Base-by-base conservation (phyloP, 2,329 filamentous ascomycete species). In the Cladophialophora chaetospira region DNA sequence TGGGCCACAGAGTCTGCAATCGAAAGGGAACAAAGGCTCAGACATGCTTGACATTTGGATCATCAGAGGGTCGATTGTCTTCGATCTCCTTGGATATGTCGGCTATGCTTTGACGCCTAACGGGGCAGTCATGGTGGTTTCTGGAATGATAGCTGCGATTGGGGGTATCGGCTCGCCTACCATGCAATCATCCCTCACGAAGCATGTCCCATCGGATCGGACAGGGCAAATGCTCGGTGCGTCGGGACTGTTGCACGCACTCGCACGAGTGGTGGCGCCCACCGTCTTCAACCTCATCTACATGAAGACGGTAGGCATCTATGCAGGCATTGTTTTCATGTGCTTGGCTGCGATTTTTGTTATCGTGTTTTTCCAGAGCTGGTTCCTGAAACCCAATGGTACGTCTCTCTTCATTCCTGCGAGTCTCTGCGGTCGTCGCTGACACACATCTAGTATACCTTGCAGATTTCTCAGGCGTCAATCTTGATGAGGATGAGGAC, bases 141-240 rank as follows among this genome's bases (percentile, higher is more conserved):
- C 86, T 15, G 93, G 90, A 45, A 77, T 89, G 42, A 66, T 92
- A 15, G 87, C 90, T 1, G 82, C 90, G 0, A 75, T 95, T 35
- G 93, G 93, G 21, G 92, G 92, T 1, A 86, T 97, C 43, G 92
- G 88, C 0, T 88, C 87, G 31, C 92, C 94, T 1, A 94, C 89
- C 0, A 79, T 96, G 47, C 91, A 96, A 68, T 87, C 89, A 1
- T 83, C 88, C 0, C 77, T 97, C 48, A 97, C 91, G 17, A 97
- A 97, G 70, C 94, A 97, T 71, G 87, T 97, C 0, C 90, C 92
- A 0, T 79, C 85, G 0, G 88, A 94, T 62, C 83, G 83, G 44
- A 87, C 94, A 0, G 94, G 94, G 0, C 86, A 94, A 70, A 77
- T 97, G n/a, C 81, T 99, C 0, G 94, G 94, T 19, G 92, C 91